Conservation (phyloP, 2,329 filamentous ascomycete species). For the Colletotrichum agaves region DNA sequence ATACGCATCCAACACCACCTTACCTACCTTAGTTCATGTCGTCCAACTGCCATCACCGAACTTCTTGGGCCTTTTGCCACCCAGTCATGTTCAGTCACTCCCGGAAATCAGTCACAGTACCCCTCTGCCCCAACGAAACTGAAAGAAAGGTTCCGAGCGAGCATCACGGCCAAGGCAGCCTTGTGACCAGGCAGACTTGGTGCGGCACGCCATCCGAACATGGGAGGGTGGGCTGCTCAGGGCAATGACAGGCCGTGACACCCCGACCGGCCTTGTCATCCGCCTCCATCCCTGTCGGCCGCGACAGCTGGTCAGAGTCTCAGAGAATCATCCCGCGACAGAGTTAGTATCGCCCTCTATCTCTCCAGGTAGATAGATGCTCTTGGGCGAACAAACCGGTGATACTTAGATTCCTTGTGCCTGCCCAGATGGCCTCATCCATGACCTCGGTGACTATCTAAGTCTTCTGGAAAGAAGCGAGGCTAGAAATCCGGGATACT, state of each 20-base stretch:
- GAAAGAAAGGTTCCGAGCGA: neutral
- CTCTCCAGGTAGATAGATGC: neutral
- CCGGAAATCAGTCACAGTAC: conserved; percentile 1
- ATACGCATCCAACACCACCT: neutral
- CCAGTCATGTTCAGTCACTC: too few relatives aligned
- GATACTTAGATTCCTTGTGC: neutral
- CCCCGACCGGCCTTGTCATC: conserved; percentile 27
- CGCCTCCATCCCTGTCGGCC: conserved; percentile 24
- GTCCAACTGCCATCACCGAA: neutral
- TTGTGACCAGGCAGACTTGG: conserved; percentile 35
- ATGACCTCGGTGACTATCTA: neutral
- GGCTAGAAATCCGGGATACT: neutral
- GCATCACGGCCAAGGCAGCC: conserved; percentile 27
- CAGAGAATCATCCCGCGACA: conserved; percentile 8
- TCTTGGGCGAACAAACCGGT: neutral
- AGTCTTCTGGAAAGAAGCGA: neutral
- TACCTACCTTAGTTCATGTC: neutral
- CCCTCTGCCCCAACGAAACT: conserved; percentile 17
- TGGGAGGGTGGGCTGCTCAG: conserved; percentile 31
- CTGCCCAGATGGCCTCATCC: neutral
- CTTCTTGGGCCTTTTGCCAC: too few relatives aligned
- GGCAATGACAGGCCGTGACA: conserved; percentile 28
- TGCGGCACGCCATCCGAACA: conserved; percentile 36
- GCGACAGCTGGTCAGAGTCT: conserved; percentile 26
- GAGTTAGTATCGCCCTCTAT: neutral